Evolutionary conservation across 352 stramenopile species (phyloP).

Genomic region (Phytophthora sp.): DNA sequence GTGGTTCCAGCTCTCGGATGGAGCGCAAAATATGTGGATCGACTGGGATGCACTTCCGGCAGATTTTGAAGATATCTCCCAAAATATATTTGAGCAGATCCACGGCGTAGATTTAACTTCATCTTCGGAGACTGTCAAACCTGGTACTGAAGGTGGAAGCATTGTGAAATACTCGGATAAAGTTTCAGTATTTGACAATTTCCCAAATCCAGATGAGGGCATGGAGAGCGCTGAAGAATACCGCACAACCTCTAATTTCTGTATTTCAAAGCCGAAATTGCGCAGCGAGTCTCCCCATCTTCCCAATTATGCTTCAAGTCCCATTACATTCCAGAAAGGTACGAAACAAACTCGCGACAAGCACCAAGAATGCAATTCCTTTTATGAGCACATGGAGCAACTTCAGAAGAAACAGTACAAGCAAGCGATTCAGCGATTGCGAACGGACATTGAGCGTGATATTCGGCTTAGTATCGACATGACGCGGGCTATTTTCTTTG

Average conservation of each 20-base stretch:
- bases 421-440: conserved; percentile 7
- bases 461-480: conserved; percentile 8
- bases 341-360: background rate
- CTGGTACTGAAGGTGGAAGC: background rate
- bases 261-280: conserved; percentile 3
- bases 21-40: conserved; percentile 7
- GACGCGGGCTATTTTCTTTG: conserved; percentile 15
- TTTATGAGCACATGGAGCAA: conserved; percentile 14
- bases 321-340: background rate
- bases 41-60: conserved; percentile 22
- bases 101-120: conserved; percentile 12
- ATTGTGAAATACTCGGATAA: background rate
- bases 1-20: conserved; percentile 27
- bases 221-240: background rate
- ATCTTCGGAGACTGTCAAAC: no score
- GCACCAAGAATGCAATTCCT: conserved; percentile 16
- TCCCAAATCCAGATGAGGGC: background rate
- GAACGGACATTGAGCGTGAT: conserved; percentile 25
- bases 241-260: background rate
- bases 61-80: conserved; percentile 37
- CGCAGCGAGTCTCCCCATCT: conserved; percentile 3
- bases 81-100: conserved; percentile 27
- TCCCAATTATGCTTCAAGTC: background rate
- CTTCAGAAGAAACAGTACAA: conserved; percentile 25
- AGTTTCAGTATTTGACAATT: background rate